A percentile compares a stretch with the other conserved stretches of the same genome.
Conservation (phyloP, 2,329 filamentous ascomycete genomes). For the Aureobasidium subglaciale region DNA sequence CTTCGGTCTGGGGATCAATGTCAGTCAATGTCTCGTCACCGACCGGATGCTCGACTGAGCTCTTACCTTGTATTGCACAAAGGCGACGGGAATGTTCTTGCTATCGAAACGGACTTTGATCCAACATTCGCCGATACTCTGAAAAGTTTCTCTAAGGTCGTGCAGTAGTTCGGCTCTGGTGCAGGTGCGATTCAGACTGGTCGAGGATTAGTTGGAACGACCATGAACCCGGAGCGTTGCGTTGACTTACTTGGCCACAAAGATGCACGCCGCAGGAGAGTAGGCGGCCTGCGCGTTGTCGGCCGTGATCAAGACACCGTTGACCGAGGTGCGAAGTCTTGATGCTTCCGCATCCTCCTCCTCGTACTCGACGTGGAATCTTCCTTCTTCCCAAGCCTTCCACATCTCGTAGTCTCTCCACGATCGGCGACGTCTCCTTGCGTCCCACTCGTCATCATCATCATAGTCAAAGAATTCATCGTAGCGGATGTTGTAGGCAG, state of each 20-base stretch:
- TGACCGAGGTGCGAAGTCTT: not conserved
- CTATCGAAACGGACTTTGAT: constrained; percentile 57
- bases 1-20: constrained; percentile 36
- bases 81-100: constrained; percentile 56
- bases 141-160: constrained; percentile 49
- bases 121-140: constrained; percentile 49
- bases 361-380: too few species aligned
- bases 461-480: too few species aligned
- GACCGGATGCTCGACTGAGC: constrained; percentile 8
- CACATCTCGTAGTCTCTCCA: too few species aligned
- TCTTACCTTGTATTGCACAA: constrained; percentile 56
- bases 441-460: too few species aligned
- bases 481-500: too few species aligned
- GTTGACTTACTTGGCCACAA: constrained; percentile 57
- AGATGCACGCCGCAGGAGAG: constrained; percentile 52
- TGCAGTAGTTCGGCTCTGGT: constrained; percentile 47
- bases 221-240: not conserved
- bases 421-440: too few species aligned
- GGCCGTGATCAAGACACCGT: not conserved
- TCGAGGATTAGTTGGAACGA: not conserved
- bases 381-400: not conserved
- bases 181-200: constrained; percentile 46
- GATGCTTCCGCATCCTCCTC: too few species aligned
- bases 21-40: constrained; percentile 18
- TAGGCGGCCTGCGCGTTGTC: constrained; percentile 46